phyloP scores from a whole-genome alignment of 2,329 filamentous ascomycete species.

The Trichoderma semiorbis region DNA sequence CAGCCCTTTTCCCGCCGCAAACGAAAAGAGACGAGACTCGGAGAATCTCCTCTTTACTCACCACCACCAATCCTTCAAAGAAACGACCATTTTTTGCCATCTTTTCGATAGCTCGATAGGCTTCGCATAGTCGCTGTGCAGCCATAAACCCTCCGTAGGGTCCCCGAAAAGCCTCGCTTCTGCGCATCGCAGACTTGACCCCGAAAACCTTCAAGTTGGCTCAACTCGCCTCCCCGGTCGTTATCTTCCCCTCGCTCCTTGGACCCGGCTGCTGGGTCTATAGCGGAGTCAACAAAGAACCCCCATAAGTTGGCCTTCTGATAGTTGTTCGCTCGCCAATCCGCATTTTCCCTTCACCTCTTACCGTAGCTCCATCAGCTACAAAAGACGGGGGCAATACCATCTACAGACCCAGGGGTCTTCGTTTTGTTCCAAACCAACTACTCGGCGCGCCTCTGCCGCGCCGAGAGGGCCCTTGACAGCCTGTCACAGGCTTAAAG shows the following conservation, averaged over 20 bases:
- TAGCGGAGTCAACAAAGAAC: slow-evolving; percentile 93
- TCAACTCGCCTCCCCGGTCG: slow-evolving; percentile 68
- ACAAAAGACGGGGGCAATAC: background rate
- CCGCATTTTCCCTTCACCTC: background rate
- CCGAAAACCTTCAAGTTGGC: slow-evolving; percentile 80
- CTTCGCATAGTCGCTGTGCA: background rate
- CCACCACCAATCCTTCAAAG: background rate
- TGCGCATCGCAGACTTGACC: slow-evolving; percentile 2
- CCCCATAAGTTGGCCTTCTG: slow-evolving; percentile 71
- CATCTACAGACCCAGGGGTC: slow-evolving; percentile 12
- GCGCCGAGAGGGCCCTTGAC: slow-evolving; percentile 33
- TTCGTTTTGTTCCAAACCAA: slow-evolving; percentile 29
- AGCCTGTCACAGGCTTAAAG: background rate
- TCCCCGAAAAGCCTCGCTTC: background rate
- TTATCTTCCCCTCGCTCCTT: slow-evolving; percentile 81
- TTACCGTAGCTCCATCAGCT: background rate
- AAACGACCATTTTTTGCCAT: background rate
- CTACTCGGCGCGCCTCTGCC: slow-evolving; percentile 37
- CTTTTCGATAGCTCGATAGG: background rate
- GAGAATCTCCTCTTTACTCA: background rate
- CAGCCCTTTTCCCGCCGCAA: slow-evolving; percentile 9
- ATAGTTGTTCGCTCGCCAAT: background rate
- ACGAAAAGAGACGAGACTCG: slow-evolving; percentile 7
- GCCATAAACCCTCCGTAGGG: background rate
- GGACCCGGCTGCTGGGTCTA: slow-evolving; percentile 93